Evolutionary conservation across 2,329 filamentous ascomycete genomes (phyloP).

Genomic region (Cytospora piceicola): DNA sequence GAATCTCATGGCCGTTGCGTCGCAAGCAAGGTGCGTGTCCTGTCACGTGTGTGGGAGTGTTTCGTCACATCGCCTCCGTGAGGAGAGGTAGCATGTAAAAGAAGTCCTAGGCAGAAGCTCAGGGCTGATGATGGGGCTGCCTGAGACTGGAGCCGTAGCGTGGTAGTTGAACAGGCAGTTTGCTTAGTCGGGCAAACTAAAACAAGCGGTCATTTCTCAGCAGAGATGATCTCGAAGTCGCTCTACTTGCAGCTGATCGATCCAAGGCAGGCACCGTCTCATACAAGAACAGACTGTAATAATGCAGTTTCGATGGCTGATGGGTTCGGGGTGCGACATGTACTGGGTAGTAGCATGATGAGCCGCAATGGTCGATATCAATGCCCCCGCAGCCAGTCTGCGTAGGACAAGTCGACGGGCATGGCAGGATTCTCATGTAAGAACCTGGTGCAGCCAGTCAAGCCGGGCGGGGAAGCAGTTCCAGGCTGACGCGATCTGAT

Average conservation of each 20-base stretch:
- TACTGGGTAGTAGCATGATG: neutral
- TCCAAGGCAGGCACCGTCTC: neutral
- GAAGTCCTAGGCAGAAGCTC: conserved; percentile 13
- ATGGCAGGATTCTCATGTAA: neutral
- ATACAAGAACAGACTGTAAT: neutral
- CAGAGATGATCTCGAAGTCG: neutral
- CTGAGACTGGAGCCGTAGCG: neutral
- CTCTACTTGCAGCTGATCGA: conserved; percentile 10
- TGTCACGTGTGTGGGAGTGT: neutral
- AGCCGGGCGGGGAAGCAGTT: neutral
- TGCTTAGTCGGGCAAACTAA: conserved; percentile 5
- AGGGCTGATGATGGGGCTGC: conserved; percentile 13
- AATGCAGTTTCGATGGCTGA: neutral
- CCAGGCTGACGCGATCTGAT: conserved; percentile 3
- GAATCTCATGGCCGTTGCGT: neutral
- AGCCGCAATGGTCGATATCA: neutral
- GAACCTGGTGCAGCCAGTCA: neutral
- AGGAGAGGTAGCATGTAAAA: neutral
- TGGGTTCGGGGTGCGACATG: neutral
- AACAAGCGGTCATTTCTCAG: conserved; percentile 10
- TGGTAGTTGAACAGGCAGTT: conserved; percentile 6
- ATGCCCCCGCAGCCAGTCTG: neutral
- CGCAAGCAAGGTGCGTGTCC: neutral
- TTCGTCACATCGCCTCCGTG: neutral
- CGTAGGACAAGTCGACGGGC: neutral